phyloP scores from a whole-genome alignment of 768 basidiomycete genomes.

The Mycena chlorophos region DNA sequence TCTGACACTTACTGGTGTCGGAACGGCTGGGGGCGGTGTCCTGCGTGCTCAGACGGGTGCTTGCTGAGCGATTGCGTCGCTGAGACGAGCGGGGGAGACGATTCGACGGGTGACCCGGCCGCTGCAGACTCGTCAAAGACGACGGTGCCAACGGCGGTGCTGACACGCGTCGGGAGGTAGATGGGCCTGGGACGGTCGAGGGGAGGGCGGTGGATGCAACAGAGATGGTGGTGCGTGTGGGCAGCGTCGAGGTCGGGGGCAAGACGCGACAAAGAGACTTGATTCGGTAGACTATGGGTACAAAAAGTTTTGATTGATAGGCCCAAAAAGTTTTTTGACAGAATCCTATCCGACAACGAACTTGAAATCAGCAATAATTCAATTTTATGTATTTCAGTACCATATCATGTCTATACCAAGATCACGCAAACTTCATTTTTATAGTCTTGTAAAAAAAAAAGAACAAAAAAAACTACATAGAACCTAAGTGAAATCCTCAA shows the following conservation, averaged over 20 bases:
- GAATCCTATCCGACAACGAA: neutral
- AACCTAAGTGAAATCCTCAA: too few relatives aligned
- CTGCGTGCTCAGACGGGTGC: neutral
- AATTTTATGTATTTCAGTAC: too few relatives aligned
- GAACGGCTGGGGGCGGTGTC: neutral
- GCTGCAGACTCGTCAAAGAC: too few relatives aligned
- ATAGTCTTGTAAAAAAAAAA: too few relatives aligned
- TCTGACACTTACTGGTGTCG: neutral
- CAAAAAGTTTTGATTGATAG: neutral
- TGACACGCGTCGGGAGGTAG: neutral
- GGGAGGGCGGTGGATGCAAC: neutral
- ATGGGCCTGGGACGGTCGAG: neutral
- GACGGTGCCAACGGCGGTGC: neutral
- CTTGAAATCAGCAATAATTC: conserved; percentile 3
- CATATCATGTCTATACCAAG: too few relatives aligned
- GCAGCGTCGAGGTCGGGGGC: neutral
- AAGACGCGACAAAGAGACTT: neutral
- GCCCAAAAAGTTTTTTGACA: neutral
- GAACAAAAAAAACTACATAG: too few relatives aligned
- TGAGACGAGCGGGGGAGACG: neutral
- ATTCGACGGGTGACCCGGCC: too few relatives aligned
- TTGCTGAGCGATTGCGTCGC: neutral
- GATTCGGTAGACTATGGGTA: neutral
- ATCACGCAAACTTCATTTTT: too few relatives aligned
- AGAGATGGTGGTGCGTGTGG: neutral